Conservation (phyloP, 1,284 basidiomycete genomes). For the Sporisorium iseilematis-ciliati region DNA sequence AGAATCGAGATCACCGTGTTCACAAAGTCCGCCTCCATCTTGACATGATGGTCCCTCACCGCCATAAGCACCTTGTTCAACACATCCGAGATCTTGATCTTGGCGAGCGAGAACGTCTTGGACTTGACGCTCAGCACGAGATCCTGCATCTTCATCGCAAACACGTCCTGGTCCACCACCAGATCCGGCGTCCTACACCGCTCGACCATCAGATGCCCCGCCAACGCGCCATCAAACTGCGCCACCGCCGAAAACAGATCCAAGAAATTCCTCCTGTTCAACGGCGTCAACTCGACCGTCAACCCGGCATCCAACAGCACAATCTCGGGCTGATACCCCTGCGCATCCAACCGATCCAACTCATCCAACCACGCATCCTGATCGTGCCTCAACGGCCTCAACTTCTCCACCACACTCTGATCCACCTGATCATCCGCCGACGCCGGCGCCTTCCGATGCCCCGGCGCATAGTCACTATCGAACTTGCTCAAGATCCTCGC, state of each 20-base stretch:
- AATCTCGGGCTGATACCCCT: constrained; percentile 91
- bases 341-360: constrained; percentile 76
- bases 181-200: constrained; percentile 92
- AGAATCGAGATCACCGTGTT: constrained; percentile 96
- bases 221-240: constrained; percentile 94
- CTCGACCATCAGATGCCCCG: constrained; percentile 95
- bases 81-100: constrained; percentile 95
- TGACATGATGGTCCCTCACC: constrained; percentile 94
- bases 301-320: constrained; percentile 97
- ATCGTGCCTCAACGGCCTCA: constrained; percentile 74
- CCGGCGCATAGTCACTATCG: constrained; percentile 64
- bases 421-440: constrained; percentile 74
- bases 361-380: constrained; percentile 80
- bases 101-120: constrained; percentile 94
- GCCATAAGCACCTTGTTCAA: constrained; percentile 86
- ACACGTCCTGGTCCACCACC: constrained; percentile 90
- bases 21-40: constrained; percentile 98
- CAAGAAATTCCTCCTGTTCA: constrained; percentile 90
- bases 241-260: constrained; percentile 96
- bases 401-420: constrained; percentile 76
- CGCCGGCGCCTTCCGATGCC: constrained; percentile 46
- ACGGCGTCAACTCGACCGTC: constrained; percentile 84
- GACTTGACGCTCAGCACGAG: constrained; percentile 91
- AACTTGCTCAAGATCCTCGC: constrained; percentile 62
- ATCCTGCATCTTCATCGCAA: constrained; percentile 96